phyloP scores from a whole-genome alignment of 179 eudicot species.

The Gypsophila paniculata region DNA sequence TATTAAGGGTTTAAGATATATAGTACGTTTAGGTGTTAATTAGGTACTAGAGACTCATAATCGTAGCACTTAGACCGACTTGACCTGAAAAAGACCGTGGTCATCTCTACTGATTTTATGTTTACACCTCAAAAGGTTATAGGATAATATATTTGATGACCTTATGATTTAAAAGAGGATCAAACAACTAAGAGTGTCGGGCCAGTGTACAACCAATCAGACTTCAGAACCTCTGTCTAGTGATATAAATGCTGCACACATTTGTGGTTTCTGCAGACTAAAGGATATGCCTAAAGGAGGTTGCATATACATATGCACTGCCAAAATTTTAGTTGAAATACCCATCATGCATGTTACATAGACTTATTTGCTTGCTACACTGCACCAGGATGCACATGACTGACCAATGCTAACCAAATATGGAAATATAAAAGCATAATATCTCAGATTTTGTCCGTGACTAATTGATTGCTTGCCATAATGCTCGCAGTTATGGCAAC shows the following conservation, averaged over 20 bases:
- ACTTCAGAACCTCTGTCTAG: background rate
- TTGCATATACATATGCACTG: background rate
- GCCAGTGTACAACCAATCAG: background rate
- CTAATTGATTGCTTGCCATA: slow-evolving; percentile 17
- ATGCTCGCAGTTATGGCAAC: slow-evolving; percentile 85
- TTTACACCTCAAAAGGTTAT: background rate
- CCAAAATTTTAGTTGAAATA: slow-evolving; percentile 1
- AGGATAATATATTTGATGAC: background rate
- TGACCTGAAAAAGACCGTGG: background rate
- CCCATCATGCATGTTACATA: slow-evolving; percentile 9
- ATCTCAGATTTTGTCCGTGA: background rate
- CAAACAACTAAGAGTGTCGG: background rate
- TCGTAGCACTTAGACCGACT: background rate
- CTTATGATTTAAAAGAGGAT: background rate
- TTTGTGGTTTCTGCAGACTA: slow-evolving; percentile 2
- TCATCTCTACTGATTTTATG: background rate
- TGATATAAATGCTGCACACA: slow-evolving; percentile 3
- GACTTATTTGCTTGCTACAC: background rate
- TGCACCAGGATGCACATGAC: background rate
- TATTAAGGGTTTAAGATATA: background rate
- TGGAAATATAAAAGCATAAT: slow-evolving; percentile 5
- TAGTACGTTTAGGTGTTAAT: background rate
- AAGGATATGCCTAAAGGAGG: background rate
- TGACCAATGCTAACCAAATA: background rate
- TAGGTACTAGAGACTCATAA: background rate